Percentiles rank a stretch among this genome's conserved stretches.
Conservation (phyloP, 371 early-diverging fungal species). For the Catenaria anguillulae region DNA sequence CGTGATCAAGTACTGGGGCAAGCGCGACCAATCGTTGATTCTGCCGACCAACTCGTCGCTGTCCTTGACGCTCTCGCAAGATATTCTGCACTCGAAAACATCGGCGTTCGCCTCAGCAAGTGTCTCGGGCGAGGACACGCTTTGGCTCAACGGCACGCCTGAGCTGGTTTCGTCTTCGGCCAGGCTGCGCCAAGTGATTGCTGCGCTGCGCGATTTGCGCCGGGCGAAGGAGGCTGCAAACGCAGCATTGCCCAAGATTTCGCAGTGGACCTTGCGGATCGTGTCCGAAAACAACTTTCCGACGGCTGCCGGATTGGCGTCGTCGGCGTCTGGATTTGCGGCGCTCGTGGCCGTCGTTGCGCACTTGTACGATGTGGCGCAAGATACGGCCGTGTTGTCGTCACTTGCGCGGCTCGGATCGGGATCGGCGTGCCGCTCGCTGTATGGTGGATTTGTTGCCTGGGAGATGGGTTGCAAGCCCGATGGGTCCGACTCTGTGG, state of each 20-base stretch:
- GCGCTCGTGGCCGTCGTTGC: conserved; percentile 79
- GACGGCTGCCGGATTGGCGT: conserved; percentile 98
- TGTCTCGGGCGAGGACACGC: conserved; percentile 8
- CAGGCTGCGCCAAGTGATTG: conserved; percentile 71
- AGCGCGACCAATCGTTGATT: conserved; percentile 73
- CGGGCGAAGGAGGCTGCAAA: conserved; percentile 27
- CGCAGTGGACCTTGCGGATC: conserved; percentile 41
- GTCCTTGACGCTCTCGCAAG: conserved; percentile 90
- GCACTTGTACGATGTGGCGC: conserved; percentile 42
- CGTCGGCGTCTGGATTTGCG: conserved; percentile 94
- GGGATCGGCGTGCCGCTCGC: conserved; percentile 92
- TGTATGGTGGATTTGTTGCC: conserved; percentile 93
- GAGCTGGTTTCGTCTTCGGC: conserved; percentile 63
- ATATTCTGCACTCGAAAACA: conserved; percentile 85
- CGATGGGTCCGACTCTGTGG: conserved; percentile 76
- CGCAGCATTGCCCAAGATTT: conserved; percentile 19
- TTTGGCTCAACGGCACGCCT: conserved; percentile 90
- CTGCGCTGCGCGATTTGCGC: conserved; percentile 62
- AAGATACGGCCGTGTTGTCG: conserved; percentile 49
- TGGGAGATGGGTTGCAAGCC: conserved; percentile 73
- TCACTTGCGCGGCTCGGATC: conserved; percentile 90
- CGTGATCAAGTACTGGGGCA: conserved; percentile 99
- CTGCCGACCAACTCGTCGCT: conserved; percentile 94
- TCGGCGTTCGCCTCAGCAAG: conserved; percentile 54
- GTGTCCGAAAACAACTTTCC: conserved; percentile 97